Evolutionary conservation across 768 basidiomycete species (phyloP).

Genomic region (Lepiota subincarnata): DNA sequence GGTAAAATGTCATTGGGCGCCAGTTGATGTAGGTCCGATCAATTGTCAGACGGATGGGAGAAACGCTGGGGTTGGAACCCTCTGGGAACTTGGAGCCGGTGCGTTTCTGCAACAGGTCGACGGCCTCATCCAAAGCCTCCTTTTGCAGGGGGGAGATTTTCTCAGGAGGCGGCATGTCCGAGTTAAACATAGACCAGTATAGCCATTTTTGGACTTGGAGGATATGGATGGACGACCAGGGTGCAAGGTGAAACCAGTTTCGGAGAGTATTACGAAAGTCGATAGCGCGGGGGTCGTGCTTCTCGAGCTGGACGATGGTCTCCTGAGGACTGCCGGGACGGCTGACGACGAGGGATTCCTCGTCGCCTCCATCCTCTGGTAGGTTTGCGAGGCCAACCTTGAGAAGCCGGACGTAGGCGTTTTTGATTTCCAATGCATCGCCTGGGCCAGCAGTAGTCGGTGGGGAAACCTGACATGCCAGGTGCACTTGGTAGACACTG

Average conservation of each 20-base stretch:
- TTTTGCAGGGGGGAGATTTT: slow-evolving; percentile 42
- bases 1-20: slow-evolving; percentile 69
- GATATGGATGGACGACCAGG: slow-evolving; percentile 67
- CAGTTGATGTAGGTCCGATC: slow-evolving; percentile 68
- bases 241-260: slow-evolving; percentile 74
- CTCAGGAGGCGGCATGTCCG: slow-evolving; percentile 50
- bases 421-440: slow-evolving; percentile 53
- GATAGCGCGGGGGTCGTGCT: slow-evolving; percentile 63
- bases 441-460: slow-evolving; percentile 41
- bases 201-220: slow-evolving; percentile 71
- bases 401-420: slow-evolving; percentile 57
- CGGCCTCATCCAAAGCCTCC: slow-evolving; percentile 51
- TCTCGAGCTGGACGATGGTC: slow-evolving; percentile 49
- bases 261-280: slow-evolving; percentile 69
- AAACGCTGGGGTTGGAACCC: slow-evolving; percentile 47
- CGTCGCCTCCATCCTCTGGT: slow-evolving; percentile 48
- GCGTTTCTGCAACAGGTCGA: slow-evolving; percentile 66
- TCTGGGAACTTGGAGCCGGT: slow-evolving; percentile 61
- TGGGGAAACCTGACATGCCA: slow-evolving; percentile 44
- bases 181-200: slow-evolving; percentile 80
- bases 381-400: slow-evolving; percentile 60
- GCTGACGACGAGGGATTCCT: slow-evolving; percentile 43
- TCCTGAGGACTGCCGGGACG: slow-evolving; percentile 63
- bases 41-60: slow-evolving; percentile 67
- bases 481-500: slow-evolving; percentile 57